Percentiles rank a stretch among this genome's conserved stretches.
phyloP scores from a whole-genome alignment of 106 monocot species.

The Ottelia alismoides region DNA sequence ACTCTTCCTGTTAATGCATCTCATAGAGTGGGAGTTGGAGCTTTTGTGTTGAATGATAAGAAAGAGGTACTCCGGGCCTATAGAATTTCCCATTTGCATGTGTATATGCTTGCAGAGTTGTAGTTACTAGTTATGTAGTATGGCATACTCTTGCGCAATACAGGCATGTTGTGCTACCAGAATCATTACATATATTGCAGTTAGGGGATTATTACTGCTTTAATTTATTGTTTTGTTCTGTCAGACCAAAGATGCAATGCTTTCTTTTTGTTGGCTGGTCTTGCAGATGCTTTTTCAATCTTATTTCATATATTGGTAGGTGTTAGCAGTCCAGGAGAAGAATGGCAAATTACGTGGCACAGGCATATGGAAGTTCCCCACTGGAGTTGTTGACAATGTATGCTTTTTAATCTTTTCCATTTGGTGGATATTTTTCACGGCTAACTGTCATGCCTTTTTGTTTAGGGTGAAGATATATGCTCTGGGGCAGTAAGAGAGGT shows the following conservation, averaged over 20 bases:
- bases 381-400: slow-evolving; percentile 87
- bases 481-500: slow-evolving; percentile 75
- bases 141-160: too few relatives aligned
- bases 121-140: too few relatives aligned
- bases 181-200: too few relatives aligned
- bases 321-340: slow-evolving; percentile 90
- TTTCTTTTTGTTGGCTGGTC: neutral
- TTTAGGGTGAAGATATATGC: slow-evolving; percentile 83
- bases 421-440: neutral
- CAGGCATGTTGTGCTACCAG: too few relatives aligned
- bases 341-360: slow-evolving; percentile 44
- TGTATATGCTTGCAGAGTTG: too few relatives aligned
- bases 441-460: neutral
- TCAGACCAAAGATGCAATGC: too few relatives aligned
- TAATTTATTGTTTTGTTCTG: too few relatives aligned
- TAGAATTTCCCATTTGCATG: too few relatives aligned
- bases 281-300: neutral
- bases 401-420: slow-evolving; percentile 1
- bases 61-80: slow-evolving; percentile 82
- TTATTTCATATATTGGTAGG: too few relatives aligned
- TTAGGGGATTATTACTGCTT: too few relatives aligned
- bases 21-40: slow-evolving; percentile 89
- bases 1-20: slow-evolving; percentile 84
- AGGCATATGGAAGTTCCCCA: slow-evolving; percentile 89
- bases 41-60: slow-evolving; percentile 76